Conservation (phyloP, 352 stramenopile genomes). For the Pythium diclinum region DNA sequence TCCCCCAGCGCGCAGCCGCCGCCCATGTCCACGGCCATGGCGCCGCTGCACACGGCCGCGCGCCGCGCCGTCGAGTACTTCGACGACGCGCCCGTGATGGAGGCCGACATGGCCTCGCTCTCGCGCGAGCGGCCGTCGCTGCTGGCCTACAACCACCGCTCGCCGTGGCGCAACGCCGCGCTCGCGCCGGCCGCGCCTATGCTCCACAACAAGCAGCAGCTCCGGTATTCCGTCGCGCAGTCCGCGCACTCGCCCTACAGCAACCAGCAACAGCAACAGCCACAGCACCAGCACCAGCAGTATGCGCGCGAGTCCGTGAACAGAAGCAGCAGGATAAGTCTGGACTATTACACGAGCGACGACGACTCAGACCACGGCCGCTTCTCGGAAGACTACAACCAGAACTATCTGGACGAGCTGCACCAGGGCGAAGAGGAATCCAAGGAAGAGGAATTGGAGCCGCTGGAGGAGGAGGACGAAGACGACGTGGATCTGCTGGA, state of each 20-base stretch:
- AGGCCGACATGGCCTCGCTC: slow-evolving; percentile 6
- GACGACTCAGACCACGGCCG: slow-evolving; percentile 14
- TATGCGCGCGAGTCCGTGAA: slow-evolving; percentile 10
- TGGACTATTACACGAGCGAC: slow-evolving; percentile 19
- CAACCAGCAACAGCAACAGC: background rate
- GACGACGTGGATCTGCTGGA: slow-evolving; percentile 31
- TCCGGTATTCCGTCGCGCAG: background rate
- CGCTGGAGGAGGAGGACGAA: slow-evolving; percentile 28
- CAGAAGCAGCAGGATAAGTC: background rate
- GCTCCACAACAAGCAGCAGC: background rate
- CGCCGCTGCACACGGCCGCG: slow-evolving; percentile 16
- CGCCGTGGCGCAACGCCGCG: slow-evolving; percentile 7
- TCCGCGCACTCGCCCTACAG: background rate
- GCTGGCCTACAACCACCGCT: slow-evolving; percentile 17
- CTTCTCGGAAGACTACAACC: slow-evolving; percentile 25
- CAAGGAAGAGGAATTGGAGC: slow-evolving; percentile 20
- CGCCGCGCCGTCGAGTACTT: slow-evolving; percentile 23
- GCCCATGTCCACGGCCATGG: slow-evolving; percentile 13
- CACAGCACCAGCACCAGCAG: slow-evolving; percentile 4
- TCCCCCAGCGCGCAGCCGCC: background rate
- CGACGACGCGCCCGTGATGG: slow-evolving; percentile 21
- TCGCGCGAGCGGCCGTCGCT: slow-evolving; percentile 10
- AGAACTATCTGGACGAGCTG: slow-evolving; percentile 11
- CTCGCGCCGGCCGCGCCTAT: slow-evolving; percentile 5
- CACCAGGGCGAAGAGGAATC: slow-evolving; percentile 19